Percentiles rank a stretch among this genome's conserved stretches.
Conservation (phyloP, 2,329 filamentous ascomycete species). For the Scytalidium lignicola region DNA sequence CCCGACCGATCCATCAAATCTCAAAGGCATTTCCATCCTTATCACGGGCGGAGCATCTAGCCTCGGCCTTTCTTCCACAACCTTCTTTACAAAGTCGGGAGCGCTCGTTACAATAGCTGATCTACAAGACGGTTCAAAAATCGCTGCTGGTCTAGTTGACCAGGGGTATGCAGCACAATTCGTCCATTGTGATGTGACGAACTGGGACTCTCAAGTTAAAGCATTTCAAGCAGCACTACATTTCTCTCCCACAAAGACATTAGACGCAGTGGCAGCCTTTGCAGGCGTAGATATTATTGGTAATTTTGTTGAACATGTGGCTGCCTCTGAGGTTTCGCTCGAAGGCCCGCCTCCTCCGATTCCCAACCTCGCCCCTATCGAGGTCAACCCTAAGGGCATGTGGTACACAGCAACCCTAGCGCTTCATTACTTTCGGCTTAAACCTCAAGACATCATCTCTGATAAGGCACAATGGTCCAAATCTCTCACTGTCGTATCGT, state of each 20-base stretch:
- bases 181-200: conserved; percentile 25
- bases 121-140: background rate
- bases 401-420: conserved; percentile 27
- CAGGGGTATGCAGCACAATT: conserved; percentile 14
- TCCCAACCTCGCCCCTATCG: conserved; percentile 25
- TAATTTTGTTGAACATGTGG: background rate
- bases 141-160: background rate
- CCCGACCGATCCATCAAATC: background rate
- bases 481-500: conserved; percentile 29
- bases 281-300: conserved; percentile 17
- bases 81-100: background rate
- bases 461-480: conserved; percentile 20
- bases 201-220: conserved; percentile 28
- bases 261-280: conserved; percentile 29
- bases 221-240: conserved; percentile 23
- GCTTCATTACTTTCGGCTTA: conserved; percentile 31
- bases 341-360: conserved; percentile 16
- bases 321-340: background rate
- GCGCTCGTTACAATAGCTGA: background rate
- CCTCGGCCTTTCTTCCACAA: background rate
- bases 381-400: conserved; percentile 26
- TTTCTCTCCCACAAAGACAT: conserved; percentile 19
- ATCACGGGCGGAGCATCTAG: background rate
- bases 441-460: conserved; percentile 14
- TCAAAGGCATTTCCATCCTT: background rate